phyloP scores from a whole-genome alignment of 257 asterid species.

The Solanum paucissectum region DNA sequence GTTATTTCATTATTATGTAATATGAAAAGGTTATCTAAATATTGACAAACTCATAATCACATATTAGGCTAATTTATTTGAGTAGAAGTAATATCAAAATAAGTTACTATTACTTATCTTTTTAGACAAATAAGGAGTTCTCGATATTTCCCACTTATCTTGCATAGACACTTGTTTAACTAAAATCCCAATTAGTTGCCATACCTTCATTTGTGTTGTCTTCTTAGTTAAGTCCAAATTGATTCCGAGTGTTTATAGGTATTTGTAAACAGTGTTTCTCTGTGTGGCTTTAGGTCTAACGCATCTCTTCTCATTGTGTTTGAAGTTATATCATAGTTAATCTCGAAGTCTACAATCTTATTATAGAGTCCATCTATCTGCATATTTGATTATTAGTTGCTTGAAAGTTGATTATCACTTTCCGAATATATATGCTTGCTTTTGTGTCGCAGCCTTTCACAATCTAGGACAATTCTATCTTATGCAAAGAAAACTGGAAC shows the following conservation, averaged over 20 bases:
- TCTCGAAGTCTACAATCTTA: background rate
- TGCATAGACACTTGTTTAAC: background rate
- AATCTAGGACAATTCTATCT: constrained; percentile 85
- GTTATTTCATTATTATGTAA: too few relatives aligned
- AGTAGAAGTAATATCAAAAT: background rate
- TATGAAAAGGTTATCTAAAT: too few relatives aligned
- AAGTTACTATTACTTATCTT: too few relatives aligned
- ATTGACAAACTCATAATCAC: too few relatives aligned
- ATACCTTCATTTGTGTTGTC: background rate
- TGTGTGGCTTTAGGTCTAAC: background rate
- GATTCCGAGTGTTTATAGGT: background rate
- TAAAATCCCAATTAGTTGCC: background rate
- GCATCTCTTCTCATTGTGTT: background rate
- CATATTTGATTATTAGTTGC: background rate
- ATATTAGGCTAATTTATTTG: too few relatives aligned
- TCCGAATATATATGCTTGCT: background rate
- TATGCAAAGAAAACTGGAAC: constrained; percentile 47
- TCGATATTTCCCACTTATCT: background rate
- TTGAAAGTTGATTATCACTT: background rate
- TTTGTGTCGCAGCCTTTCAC: constrained; percentile 59
- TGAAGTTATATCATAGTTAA: background rate
- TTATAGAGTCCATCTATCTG: background rate
- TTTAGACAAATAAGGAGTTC: background rate
- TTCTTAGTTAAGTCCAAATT: background rate
- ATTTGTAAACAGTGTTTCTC: background rate